Base-by-base conservation (phyloP, 1,139 yeast species). In the Geotrichum klebahnii region DNA sequence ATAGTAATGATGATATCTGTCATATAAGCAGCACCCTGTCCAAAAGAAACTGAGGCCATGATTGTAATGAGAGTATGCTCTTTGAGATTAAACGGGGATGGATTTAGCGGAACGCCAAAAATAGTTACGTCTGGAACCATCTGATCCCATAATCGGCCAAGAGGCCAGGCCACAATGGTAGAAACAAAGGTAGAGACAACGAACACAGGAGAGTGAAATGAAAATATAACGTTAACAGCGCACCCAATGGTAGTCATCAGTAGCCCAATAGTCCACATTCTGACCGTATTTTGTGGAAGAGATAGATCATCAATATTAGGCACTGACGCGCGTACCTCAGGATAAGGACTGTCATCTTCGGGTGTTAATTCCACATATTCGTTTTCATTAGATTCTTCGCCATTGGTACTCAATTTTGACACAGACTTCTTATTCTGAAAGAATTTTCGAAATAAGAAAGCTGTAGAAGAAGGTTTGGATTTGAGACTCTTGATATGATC, bases 301-400 rank as follows among this genome's bases (percentile, higher is more conserved):
- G 69, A 54, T 1, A 74, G 71, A 61, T 81, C 82, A 61, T 81
- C 87, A 23, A 72, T 67, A 33, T 81, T 75, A 2, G 85, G 84
- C 35, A 82, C 85, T 3, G 85, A 75, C 4, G 85, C 84, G 61
- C 87, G 73, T 37, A 82, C 88, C 62, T 82, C 87, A 0, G 85
- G 80, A 61, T 79, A 80, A 9, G 51, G 51, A 17, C 47, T 43
- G 28, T 48, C 51, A 20, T 46, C 50, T 28, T 48, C 51, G 10
- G 51, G 48, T 3, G 46, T 43, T 5, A 48, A 36, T 17, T 48
- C 51, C 10, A 43, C 31, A 17, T 48, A 48, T 1, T 48, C 51
- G 16, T 39, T 32, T 6, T 37, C 23, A 16, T 38, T 29, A 12
- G 40, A 19, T 3, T 19, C 17, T 4, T 40, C 20, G 19, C 28